These are phyloP conservation scores for Pythium apleroticum DNA, from an alignment of 352 stramenopile genomes.

Conservation along the genomic window DNA sequence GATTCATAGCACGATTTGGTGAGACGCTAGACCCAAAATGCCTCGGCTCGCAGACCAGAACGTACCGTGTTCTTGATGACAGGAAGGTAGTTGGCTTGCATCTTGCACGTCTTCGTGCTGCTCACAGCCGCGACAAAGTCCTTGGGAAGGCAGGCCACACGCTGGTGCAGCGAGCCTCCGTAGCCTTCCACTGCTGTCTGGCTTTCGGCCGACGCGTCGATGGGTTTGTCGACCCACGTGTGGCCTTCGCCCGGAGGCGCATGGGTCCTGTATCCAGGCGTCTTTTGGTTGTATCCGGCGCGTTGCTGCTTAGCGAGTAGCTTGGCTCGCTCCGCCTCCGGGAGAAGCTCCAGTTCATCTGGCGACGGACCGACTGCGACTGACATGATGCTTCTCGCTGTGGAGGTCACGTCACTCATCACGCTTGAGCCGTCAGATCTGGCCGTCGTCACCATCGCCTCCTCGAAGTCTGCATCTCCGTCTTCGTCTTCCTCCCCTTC, in stretches of 20 bases:
- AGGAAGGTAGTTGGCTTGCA: conserved; percentile 78
- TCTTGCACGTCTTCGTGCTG: conserved; percentile 73
- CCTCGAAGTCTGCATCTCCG: conserved; percentile 17
- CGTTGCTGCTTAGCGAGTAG: conserved; percentile 10
- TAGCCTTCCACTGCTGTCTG: conserved; percentile 70
- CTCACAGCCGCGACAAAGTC: conserved; percentile 65
- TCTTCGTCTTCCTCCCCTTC: conserved; percentile 23
- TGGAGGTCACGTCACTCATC: conserved; percentile 29
- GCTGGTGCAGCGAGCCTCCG: conserved; percentile 55
- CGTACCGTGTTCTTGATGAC: conserved; percentile 70
- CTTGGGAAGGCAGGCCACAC: conserved; percentile 62
- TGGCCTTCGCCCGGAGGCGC: conserved; percentile 51
- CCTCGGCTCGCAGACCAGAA: neutral
- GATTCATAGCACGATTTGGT: neutral
- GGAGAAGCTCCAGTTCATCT: conserved; percentile 47
- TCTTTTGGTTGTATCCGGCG: conserved; percentile 48
- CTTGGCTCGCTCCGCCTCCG: conserved; percentile 17
- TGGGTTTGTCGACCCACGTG: conserved; percentile 54
- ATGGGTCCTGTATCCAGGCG: conserved; percentile 57
- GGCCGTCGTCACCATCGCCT: conserved; percentile 31
- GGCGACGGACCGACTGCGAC: conserved; percentile 53
- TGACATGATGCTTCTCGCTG: conserved; percentile 36
- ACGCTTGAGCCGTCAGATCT: conserved; percentile 16
- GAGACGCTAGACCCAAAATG: neutral
- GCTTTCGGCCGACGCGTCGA: conserved; percentile 50